Evolutionary conservation across 2,329 filamentous ascomycete genomes (phyloP), one percentile per base, ranked within the genome.

Genomic region (Pseudogymnoascus sp.): DNA sequence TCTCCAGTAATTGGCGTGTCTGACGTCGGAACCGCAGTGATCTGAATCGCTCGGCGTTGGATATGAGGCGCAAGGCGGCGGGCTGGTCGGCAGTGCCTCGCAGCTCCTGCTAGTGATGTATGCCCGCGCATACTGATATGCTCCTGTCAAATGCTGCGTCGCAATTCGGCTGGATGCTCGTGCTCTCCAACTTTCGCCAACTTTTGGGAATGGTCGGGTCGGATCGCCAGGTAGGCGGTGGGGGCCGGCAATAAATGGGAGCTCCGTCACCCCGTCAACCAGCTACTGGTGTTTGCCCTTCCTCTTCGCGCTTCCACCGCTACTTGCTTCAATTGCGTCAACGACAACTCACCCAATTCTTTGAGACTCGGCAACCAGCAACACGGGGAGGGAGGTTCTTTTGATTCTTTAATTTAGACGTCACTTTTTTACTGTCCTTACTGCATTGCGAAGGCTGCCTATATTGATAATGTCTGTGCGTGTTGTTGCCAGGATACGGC

Each of bases 401-500:
- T 60, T 56, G n/a, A 11, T 40, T 60, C 34, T 56, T 56, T 31
- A 56, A 31, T 46, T 56, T 56, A 31, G 5, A 56, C 46, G 46
- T 34, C 46, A 31, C 21, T 16, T 31, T 34, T 34, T 34, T 60
- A 14, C 34, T 60, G 34, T 60, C 59, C 23, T 60, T 60, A 60
- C 23, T 60, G 59, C 34, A 40, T 60, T 40, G 34, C 59, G 37
- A 60, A 28, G 12, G 34, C 59, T 60, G 14, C 34, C 34, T 56
- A 56, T 56, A 56, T 56, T 34, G 46, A 56, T 56, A 60, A 85
- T 86, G 85, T 83, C 82, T 66, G 90, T 97, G 69, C 84, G 91
- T 73, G 93, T 97, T 64, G 90, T 97, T 67, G 93, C 93, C 65
- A 86, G 95, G 69, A 90, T 99, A 71, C 88, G 93, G 70, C 93